Evolutionary conservation across 768 basidiomycete species (phyloP), one percentile per base, ranked within the genome.

Genomic region (Agrocybe praecox): DNA sequence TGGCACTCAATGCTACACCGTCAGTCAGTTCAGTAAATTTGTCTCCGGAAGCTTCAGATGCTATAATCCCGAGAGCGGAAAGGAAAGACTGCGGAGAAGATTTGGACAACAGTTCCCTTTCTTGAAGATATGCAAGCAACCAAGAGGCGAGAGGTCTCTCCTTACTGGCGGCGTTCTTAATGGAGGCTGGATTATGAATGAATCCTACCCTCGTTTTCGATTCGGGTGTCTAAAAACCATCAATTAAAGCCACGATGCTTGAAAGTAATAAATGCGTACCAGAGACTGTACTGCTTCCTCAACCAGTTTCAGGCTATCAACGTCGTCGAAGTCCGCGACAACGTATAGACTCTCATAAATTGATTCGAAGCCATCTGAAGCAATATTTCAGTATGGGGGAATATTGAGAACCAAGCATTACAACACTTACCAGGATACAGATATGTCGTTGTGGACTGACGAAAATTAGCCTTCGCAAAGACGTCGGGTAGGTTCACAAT

Each of bases 311-410:
- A 81, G 48, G 0, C 92, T 91, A 1, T 74, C 78, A 7, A 75
- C 72, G 8, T 77, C 82, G 60, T 96, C 88, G 14, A 98, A 76
- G 68, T 98, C 90, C 1, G 88, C 89, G 17, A 96, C 76, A 40
- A 98, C 73, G 63, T 85, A 88, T 36, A 82, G 64, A 33, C 81
- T 85, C 43, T 87, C 58, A 2, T 80, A 75, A 6, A 80, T 59
- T 17, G 60, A 49, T 5, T 74, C 70, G 5, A 69, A 61, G 32
- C 71, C 74, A 42, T 65, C 72, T 74, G 50, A 21, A 21, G 44
- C 26, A n/a, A 46, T 36, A 48, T n/a, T 33, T 15, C 12, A 45
- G 14, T 1, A n/a, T n/a, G 33, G 50, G 12, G 4, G 0, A 2
- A 29, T 22, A 15, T n/a, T 3, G 33, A 15, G 17, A 2, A 49